Conservation (phyloP, 305 asterid genomes). For the Fraxinus platypoda region DNA sequence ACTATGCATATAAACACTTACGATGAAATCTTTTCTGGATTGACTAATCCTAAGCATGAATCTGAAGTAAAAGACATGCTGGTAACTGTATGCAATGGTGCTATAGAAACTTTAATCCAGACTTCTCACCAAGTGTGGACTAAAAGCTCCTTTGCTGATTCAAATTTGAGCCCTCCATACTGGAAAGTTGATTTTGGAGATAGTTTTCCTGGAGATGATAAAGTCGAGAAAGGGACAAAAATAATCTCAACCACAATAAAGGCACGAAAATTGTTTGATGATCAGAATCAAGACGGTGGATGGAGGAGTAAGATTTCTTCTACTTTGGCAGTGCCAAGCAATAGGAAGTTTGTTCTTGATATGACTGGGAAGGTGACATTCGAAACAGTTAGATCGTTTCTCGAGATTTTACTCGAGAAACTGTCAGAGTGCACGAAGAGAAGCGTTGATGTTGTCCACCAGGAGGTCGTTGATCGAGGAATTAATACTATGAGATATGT, state of each 20-base stretch:
- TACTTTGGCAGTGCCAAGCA: conserved; percentile 45
- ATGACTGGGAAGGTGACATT: conserved; percentile 60
- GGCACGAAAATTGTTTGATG: conserved; percentile 22
- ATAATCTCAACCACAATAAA: conserved; percentile 21
- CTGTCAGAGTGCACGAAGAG: conserved; percentile 39
- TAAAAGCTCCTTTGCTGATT: conserved; percentile 1
- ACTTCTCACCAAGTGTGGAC: conserved; percentile 52
- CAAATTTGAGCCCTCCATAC: conserved; percentile 13
- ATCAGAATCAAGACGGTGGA: conserved; percentile 33
- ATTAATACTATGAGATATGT: conserved; percentile 40
- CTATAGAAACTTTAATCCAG: conserved; percentile 54
- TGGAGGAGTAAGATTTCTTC: conserved; percentile 44
- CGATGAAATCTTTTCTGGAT: conserved; percentile 53
- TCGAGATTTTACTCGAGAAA: conserved; percentile 50
- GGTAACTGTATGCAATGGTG: conserved; percentile 51
- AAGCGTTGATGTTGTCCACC: conserved; percentile 44
- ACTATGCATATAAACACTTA: conserved; percentile 54
- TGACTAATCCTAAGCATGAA: conserved; percentile 70
- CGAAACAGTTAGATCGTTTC: conserved; percentile 58
- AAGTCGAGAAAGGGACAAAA: conserved; percentile 12
- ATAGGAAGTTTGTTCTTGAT: conserved; percentile 59
- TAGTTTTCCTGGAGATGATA: conserved; percentile 18
- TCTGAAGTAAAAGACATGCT: conserved; percentile 46
- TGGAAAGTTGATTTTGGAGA: conserved; percentile 25
- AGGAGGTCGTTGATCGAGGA: conserved; percentile 57